Evolutionary conservation across 2,329 filamentous ascomycete genomes (phyloP).

Genomic region (Penicillium aurantiogriseum): DNA sequence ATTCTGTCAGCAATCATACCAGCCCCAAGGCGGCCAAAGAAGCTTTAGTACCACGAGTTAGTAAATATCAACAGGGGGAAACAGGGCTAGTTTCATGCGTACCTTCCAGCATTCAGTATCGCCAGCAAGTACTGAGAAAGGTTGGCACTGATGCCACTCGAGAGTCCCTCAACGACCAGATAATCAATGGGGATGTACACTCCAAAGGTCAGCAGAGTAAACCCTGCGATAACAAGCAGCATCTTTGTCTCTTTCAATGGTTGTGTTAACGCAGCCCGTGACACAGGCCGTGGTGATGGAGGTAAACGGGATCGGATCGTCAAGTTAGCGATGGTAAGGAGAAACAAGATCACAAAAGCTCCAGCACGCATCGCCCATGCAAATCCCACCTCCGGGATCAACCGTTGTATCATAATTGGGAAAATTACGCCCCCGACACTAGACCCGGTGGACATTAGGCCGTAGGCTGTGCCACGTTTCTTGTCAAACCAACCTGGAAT

Average conservation of each 20-base stretch:
- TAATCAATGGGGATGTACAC: slow-evolving; percentile 31
- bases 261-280: background rate
- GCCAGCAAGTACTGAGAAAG: slow-evolving; percentile 22
- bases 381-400: slow-evolving; percentile 54
- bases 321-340: slow-evolving; percentile 53
- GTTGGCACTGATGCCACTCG: slow-evolving; percentile 14
- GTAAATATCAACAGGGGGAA: background rate
- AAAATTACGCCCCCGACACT: slow-evolving; percentile 58
- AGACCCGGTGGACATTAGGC: slow-evolving; percentile 52
- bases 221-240: slow-evolving; percentile 20
- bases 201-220: slow-evolving; percentile 30
- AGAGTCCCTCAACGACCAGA: slow-evolving; percentile 17
- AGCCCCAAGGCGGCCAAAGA: background rate
- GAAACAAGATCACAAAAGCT: slow-evolving; percentile 61
- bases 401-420: slow-evolving; percentile 59
- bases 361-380: slow-evolving; percentile 56
- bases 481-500: slow-evolving; percentile 52
- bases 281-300: slow-evolving; percentile 20
- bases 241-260: slow-evolving; percentile 21
- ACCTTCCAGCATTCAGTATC: slow-evolving; percentile 22
- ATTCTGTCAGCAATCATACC: background rate
- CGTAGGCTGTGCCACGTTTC: slow-evolving; percentile 53
- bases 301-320: slow-evolving; percentile 50
- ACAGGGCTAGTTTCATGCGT: background rate
- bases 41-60: background rate